Conservation (phyloP, 176 grass and related monocot species). For the Tillandsia leiboldiana region DNA sequence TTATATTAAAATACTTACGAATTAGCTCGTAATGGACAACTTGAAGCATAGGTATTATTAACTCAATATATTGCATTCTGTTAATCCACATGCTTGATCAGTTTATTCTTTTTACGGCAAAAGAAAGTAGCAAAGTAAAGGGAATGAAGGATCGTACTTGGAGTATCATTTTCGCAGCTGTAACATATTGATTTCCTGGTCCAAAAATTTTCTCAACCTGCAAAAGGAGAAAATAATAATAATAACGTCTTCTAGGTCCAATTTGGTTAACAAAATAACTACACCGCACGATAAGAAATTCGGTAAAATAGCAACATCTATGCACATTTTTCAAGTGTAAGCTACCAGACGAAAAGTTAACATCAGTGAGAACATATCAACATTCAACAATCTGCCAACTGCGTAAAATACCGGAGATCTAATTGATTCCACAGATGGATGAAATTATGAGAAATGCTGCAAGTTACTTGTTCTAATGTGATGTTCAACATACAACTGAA, state of each 20-base stretch:
- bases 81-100: no score
- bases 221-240: not conserved
- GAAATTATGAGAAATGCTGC: not conserved
- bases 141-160: constrained; percentile 39
- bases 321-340: no score
- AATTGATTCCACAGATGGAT: not conserved
- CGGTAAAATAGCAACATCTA: no score
- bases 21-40: not conserved
- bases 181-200: constrained; percentile 97
- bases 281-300: no score
- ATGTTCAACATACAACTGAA: not conserved
- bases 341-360: no score
- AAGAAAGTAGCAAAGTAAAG: not conserved
- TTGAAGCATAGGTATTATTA: no score
- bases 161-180: constrained; percentile 99
- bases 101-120: not conserved
- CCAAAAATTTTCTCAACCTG: constrained; percentile 98
- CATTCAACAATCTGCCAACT: not conserved
- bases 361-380: not conserved
- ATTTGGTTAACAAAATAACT: not conserved
- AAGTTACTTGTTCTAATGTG: not conserved
- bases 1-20: no score
- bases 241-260: not conserved
- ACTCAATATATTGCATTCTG: no score
- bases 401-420: not conserved